Conservation (phyloP, 2,329 filamentous ascomycete genomes). For the Verticillium nonalfalfae region DNA sequence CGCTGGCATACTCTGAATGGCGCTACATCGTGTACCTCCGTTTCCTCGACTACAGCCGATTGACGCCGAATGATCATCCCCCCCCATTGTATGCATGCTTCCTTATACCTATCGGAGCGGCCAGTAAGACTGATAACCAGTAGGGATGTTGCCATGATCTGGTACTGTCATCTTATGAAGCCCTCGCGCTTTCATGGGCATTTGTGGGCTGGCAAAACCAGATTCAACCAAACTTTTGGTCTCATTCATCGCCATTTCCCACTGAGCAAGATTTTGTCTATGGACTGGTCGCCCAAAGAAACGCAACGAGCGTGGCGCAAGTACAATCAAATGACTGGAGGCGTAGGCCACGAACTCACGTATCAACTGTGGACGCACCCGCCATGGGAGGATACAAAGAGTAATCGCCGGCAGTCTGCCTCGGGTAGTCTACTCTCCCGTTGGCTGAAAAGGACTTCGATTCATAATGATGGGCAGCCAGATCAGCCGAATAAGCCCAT, state of each 20-base stretch:
- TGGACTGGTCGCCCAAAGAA: slow-evolving; percentile 7
- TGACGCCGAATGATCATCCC: slow-evolving; percentile 8
- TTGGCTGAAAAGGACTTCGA: background rate
- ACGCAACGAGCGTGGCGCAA: slow-evolving; percentile 6
- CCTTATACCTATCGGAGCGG: fast-evolving
- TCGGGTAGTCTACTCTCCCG: background rate
- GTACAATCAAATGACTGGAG: background rate
- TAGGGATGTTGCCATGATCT: slow-evolving; percentile 13
- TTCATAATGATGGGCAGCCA: background rate
- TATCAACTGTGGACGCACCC: slow-evolving; percentile 9
- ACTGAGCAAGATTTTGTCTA: slow-evolving; percentile 1
- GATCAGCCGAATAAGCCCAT: background rate
- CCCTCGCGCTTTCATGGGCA: slow-evolving; percentile 10
- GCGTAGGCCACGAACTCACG: slow-evolving; percentile 2
- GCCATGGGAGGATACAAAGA: slow-evolving; percentile 2
- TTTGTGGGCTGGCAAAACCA: slow-evolving; percentile 5
- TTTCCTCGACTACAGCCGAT: slow-evolving; percentile 7
- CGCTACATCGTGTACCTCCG: slow-evolving; percentile 12
- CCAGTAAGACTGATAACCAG: background rate
- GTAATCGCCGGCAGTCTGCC: background rate
- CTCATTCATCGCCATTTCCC: slow-evolving; percentile 13
- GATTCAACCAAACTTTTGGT: slow-evolving; percentile 6
- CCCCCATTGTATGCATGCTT: slow-evolving; percentile 7
- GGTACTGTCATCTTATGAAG: slow-evolving; percentile 14
- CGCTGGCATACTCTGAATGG: slow-evolving; percentile 12